These are phyloP conservation scores for Ophiostoma novo-ulmi DNA, from an alignment of 2,329 filamentous ascomycete genomes.

Conservation along the genomic window DNA sequence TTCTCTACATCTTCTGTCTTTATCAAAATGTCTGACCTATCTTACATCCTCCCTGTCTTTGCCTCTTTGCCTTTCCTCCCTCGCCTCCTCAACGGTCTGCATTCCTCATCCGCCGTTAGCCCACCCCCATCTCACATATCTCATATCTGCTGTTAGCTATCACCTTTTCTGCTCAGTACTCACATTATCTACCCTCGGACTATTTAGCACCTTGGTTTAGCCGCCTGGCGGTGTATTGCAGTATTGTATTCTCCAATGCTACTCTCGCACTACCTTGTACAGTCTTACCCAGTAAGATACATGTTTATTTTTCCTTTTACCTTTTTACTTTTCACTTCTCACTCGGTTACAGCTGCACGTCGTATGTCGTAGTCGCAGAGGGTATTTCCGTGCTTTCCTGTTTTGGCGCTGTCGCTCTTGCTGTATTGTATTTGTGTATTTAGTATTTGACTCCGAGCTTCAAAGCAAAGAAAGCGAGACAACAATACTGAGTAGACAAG, in stretches of 20 bases:
- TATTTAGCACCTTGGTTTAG: conserved; percentile 5
- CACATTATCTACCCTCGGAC: conserved; percentile 8
- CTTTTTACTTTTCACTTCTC: neutral
- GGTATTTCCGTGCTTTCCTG: neutral
- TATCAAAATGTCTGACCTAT: neutral
- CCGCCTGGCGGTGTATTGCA: conserved; percentile 14
- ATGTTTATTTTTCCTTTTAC: neutral
- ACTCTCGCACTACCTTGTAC: neutral
- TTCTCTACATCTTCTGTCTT: neutral
- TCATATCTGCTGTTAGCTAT: too few species aligned
- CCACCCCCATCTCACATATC: neutral
- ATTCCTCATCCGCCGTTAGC: conserved; percentile 1
- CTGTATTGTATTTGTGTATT: neutral
- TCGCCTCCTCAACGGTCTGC: conserved; percentile 7
- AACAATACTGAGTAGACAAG: neutral
- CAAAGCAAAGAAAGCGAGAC: neutral
- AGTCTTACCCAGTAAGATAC: too few species aligned
- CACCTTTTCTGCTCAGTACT: neutral
- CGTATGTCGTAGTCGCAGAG: neutral
- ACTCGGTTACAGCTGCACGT: neutral
- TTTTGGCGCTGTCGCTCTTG: neutral
- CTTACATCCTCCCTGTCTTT: conserved; percentile 1
- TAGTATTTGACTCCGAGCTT: too few species aligned
- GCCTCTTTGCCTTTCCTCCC: neutral
- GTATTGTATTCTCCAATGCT: conserved; percentile 5